These are phyloP conservation scores for Starmerella bacillaris DNA, from an alignment of 805 yeast genomes.

Conservation along the genomic window DNA sequence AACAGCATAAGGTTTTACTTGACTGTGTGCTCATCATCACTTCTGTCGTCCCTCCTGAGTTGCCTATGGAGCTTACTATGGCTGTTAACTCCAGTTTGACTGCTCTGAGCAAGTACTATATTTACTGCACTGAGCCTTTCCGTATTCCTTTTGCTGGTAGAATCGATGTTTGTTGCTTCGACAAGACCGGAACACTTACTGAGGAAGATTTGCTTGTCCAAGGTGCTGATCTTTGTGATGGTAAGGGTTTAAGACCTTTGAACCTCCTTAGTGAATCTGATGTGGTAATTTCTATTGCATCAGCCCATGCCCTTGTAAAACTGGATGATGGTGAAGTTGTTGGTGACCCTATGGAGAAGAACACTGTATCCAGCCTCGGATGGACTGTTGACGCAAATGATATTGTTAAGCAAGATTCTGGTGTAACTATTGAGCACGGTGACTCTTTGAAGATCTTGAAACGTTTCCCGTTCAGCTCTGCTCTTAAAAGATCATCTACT, in stretches of 20 bases:
- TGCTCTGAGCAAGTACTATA: constrained; percentile 69
- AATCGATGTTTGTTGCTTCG: constrained; percentile 95
- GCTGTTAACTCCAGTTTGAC: constrained; percentile 87
- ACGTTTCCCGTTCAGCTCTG: constrained; percentile 92
- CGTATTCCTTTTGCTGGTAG: constrained; percentile 96
- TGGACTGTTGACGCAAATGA: constrained; percentile 76
- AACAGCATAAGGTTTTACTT: constrained; percentile 77
- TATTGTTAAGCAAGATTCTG: constrained; percentile 34
- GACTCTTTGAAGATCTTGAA: constrained; percentile 51
- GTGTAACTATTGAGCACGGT: constrained; percentile 9
- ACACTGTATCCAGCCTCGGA: constrained; percentile 69
- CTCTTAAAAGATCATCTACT: constrained; percentile 85
- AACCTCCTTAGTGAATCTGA: constrained; percentile 30
- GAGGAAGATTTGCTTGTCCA: constrained; percentile 93
- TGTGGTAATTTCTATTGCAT: constrained; percentile 61
- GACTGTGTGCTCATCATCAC: constrained; percentile 93
- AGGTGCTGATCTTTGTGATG: constrained; percentile 72
- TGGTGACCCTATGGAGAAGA: constrained; percentile 99
- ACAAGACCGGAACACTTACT: constrained; percentile 94
- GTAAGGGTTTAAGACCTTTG: constrained; percentile 30
- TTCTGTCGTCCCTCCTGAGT: constrained; percentile 96
- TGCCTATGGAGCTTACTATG: constrained; percentile 97
- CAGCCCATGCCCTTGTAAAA: constrained; percentile 89
- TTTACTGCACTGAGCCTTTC: constrained; percentile 96
- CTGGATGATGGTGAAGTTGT: constrained; percentile 94